Conservation (phyloP, 768 basidiomycete species). For the Pholiota conissans region DNA sequence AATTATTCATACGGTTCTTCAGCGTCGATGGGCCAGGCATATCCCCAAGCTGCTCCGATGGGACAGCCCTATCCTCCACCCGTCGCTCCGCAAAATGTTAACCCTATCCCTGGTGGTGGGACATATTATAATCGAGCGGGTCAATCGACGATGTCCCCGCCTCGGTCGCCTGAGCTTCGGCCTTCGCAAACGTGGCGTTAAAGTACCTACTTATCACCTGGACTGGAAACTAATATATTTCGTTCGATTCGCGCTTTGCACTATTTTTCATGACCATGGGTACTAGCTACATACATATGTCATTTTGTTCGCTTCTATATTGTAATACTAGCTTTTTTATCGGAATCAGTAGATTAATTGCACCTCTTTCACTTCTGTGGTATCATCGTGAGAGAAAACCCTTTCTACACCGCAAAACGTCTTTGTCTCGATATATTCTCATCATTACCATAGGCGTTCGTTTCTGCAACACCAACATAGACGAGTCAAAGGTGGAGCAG, state of each 20-base stretch:
- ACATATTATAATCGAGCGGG: constrained; percentile 15
- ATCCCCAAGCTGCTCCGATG: constrained; percentile 9
- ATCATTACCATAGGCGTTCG: too few relatives aligned
- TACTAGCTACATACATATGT: neutral
- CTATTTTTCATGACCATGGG: constrained; percentile 2
- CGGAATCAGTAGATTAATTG: neutral
- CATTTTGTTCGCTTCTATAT: neutral
- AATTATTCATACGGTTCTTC: constrained; percentile 16
- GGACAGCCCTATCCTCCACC: neutral
- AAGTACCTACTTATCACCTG: neutral
- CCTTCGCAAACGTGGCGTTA: constrained; percentile 2
- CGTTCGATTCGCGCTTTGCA: neutral
- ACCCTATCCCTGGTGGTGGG: constrained; percentile 11
- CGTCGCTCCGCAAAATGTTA: constrained; percentile 4
- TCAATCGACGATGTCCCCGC: constrained; percentile 9
- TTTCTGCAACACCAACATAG: too few relatives aligned
- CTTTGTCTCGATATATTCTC: too few relatives aligned
- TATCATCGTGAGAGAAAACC: neutral
- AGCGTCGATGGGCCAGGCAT: constrained; percentile 5
- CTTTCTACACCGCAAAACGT: neutral
- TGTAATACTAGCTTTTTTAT: constrained; percentile 10
- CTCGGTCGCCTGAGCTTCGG: constrained; percentile 1
- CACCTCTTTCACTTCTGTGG: neutral
- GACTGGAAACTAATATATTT: neutral
- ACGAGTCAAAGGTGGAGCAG: too few relatives aligned